These are phyloP conservation scores for Pseudopyrenochaeta lycopersici DNA, from an alignment of 2,329 filamentous ascomycete species.

Conservation along the genomic window DNA sequence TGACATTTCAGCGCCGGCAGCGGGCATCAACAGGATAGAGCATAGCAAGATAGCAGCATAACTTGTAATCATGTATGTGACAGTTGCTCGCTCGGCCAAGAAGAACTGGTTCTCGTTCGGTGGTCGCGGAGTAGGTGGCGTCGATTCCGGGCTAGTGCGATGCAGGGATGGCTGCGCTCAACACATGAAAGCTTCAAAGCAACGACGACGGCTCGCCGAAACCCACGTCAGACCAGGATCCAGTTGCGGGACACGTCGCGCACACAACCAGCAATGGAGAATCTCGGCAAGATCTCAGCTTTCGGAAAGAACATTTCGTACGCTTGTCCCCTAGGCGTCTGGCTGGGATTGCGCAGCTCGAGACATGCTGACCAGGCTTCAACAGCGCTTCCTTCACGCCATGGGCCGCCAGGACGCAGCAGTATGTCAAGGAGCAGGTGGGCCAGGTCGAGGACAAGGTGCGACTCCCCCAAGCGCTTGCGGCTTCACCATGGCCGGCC, in stretches of 20 bases:
- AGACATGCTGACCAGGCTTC: conserved; percentile 52
- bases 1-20: no score
- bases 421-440: conserved; percentile 97
- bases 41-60: no score
- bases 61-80: no score
- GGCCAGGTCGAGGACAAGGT: conserved; percentile 96
- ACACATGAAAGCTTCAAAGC: conserved; percentile 36
- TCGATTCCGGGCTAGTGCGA: conserved; percentile 18
- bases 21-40: no score
- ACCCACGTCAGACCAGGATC: background rate
- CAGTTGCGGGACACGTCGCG: background rate
- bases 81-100: no score
- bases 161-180: conserved; percentile 25
- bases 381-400: conserved; percentile 86
- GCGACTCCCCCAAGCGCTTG: conserved; percentile 17
- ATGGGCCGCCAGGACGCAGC: conserved; percentile 91
- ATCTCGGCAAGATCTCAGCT: conserved; percentile 75
- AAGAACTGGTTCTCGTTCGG: no score
- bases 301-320: conserved; percentile 77
- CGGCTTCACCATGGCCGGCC: no score
- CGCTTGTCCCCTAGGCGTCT: conserved; percentile 35
- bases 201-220: conserved; percentile 22
- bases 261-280: conserved; percentile 65
- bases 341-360: conserved; percentile 16
- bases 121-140: no score